phyloP scores from a whole-genome alignment of 2,329 filamentous ascomycete genomes.

The Coleophoma crateriformis region DNA sequence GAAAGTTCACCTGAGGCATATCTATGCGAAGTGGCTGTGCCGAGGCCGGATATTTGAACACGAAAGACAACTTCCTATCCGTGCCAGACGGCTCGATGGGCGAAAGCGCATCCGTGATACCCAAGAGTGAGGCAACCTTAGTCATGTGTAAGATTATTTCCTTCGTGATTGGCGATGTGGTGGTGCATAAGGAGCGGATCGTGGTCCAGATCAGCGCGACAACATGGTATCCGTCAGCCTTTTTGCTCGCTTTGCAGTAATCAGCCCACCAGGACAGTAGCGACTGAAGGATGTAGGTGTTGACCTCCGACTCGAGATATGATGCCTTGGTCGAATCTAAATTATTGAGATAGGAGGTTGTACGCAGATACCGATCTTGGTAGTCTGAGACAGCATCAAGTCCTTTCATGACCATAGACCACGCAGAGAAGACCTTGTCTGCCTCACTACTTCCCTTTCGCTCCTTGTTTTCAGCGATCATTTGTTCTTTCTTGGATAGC shows the following conservation, averaged over 20 bases:
- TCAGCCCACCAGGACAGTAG: constrained; percentile 42
- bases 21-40: constrained; percentile 22
- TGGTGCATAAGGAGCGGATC: constrained; percentile 30
- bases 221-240: constrained; percentile 30
- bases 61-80: constrained; percentile 38
- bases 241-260: constrained; percentile 27
- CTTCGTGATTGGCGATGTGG: constrained; percentile 32
- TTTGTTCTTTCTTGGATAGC: constrained; percentile 28
- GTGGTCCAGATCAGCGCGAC: constrained; percentile 41
- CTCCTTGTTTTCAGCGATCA: constrained; percentile 24
- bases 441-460: constrained; percentile 22
- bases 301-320: constrained; percentile 26
- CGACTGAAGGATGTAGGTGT: constrained; percentile 41
- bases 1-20: constrained; percentile 50
- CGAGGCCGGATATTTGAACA: constrained; percentile 31
- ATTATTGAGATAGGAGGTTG: constrained; percentile 21
- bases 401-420: constrained; percentile 23
- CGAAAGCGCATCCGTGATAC: constrained; percentile 26
- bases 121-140: constrained; percentile 24
- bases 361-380: constrained; percentile 23
- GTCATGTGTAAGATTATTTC: constrained; percentile 31
- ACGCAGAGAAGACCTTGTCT: constrained; percentile 25
- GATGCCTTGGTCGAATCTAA: constrained; percentile 20
- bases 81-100: constrained; percentile 9
- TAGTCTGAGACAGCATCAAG: constrained; percentile 19